Percentiles rank a stretch among this genome's conserved stretches.
Conservation (phyloP, 73 alveolate genomes). For the Halteria grandinella region DNA sequence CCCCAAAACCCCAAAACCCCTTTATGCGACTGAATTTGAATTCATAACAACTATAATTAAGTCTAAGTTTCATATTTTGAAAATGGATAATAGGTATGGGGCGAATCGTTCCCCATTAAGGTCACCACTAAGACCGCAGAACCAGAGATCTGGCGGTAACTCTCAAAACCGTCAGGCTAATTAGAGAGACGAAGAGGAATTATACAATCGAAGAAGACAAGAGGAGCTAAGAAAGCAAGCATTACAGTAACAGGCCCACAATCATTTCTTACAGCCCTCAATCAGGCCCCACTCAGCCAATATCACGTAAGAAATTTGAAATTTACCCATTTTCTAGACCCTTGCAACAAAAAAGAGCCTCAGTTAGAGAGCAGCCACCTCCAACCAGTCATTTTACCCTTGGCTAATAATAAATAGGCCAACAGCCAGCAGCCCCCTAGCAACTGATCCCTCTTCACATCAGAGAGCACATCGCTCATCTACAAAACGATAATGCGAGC, state of each 20-base stretch:
- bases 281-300: background rate
- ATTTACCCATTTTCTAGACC: background rate
- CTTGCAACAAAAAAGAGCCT: background rate
- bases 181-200: conserved; percentile 26
- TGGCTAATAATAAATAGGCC: background rate
- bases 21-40: too few species aligned
- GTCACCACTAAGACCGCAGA: too few species aligned
- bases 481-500: conserved; percentile 25
- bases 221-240: conserved; percentile 18
- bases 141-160: too few species aligned
- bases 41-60: too few species aligned
- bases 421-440: background rate
- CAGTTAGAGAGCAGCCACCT: conserved; percentile 20
- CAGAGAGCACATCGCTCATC: conserved; percentile 23
- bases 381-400: conserved; percentile 20
- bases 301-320: background rate
- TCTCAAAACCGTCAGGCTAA: background rate
- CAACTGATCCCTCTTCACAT: conserved; percentile 12
- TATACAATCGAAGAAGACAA: conserved; percentile 9
- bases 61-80: too few species aligned
- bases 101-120: too few species aligned
- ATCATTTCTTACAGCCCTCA: background rate
- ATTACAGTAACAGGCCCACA: background rate
- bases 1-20: too few species aligned
- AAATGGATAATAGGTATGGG: too few species aligned